phyloP scores from a whole-genome alignment of 495 filamentous ascomycete genomes.

The Aspergillus panamensis region DNA sequence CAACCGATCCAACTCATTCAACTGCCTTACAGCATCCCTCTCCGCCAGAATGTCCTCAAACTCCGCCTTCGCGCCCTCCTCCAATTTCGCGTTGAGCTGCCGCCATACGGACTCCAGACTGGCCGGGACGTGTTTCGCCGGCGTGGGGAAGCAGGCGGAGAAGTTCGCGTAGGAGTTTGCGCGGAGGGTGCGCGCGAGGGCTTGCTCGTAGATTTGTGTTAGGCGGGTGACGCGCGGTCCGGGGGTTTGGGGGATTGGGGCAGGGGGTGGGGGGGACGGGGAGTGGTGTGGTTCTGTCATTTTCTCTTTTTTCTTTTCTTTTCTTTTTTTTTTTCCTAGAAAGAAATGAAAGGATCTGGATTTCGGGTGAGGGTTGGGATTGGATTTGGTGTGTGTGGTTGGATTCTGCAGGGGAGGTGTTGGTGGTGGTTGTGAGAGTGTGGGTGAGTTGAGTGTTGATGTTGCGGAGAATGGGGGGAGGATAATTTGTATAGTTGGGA shows the following conservation, averaged over 20 bases:
- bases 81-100: constrained; percentile 65
- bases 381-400: background rate
- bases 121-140: constrained; percentile 65
- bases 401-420: too few species aligned
- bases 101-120: constrained; percentile 64
- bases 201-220: constrained; percentile 63
- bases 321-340: background rate
- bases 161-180: constrained; percentile 78
- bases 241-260: constrained; percentile 58
- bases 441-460: too few species aligned
- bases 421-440: too few species aligned
- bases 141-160: constrained; percentile 81
- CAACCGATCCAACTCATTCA: constrained; percentile 81
- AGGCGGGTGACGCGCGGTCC: constrained; percentile 74
- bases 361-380: background rate
- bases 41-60: constrained; percentile 74
- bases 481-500: too few species aligned
- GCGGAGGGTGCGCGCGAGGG: constrained; percentile 65
- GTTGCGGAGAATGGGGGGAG: too few species aligned
- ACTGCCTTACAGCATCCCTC: constrained; percentile 63
- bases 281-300: constrained; percentile 21
- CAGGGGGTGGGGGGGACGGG: constrained; percentile 52
- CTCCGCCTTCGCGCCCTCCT: constrained; percentile 58
- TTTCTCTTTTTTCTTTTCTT: constrained; percentile 13
- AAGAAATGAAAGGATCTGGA: too few species aligned